Evolutionary conservation across 306 rosid species (phyloP), one percentile per base, ranked within the genome.

Genomic region (Rosa chinensis): DNA sequence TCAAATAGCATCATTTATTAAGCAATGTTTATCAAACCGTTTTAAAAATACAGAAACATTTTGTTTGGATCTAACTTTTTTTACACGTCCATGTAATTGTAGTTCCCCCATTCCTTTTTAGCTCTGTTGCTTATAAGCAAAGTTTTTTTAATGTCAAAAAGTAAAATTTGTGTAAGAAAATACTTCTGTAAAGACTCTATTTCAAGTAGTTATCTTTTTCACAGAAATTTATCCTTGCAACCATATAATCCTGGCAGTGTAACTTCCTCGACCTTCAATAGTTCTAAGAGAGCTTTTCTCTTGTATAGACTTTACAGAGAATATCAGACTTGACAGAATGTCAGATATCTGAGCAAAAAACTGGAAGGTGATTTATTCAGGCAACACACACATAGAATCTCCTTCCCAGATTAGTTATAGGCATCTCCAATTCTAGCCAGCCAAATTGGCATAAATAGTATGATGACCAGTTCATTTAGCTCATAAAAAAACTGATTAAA

Each of bases 371-470:
- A 50, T 47, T 18, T 9, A 76, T 16, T 42, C 58, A 45, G 18
- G 72, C 70, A 63, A 66, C 61, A 12, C 9, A 47, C 23, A 16
- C 50, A 45, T 20, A 20, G 39, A 48, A 61, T 43, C 32, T 47
- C 58, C 58, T 50, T 42, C 39, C 69, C 63, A 4, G n/a, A n/a
- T 68, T 21, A 23, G 17, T 44, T 28, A 55, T 9, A 68, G 13
- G 10, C 43, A 35, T 78, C 81, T 70, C 53, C 28, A 18, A 56
- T 43, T 37, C 48, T 28, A 42, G 58, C 67, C 75, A 43, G 42
- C 55, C 42, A 70, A 35, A 55, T 42, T 1, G 25, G 6, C 47
- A 17, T 39, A 75, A 23, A 49, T 25, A 20, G 43, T 49, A 58
- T 14, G 17, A 8, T 75, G 6, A 23, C 10, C 47, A 75, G 8